These are phyloP conservation scores for Coemansia sp. DNA, from an alignment of 192 early-diverging fungal species.

Conservation along the genomic window DNA sequence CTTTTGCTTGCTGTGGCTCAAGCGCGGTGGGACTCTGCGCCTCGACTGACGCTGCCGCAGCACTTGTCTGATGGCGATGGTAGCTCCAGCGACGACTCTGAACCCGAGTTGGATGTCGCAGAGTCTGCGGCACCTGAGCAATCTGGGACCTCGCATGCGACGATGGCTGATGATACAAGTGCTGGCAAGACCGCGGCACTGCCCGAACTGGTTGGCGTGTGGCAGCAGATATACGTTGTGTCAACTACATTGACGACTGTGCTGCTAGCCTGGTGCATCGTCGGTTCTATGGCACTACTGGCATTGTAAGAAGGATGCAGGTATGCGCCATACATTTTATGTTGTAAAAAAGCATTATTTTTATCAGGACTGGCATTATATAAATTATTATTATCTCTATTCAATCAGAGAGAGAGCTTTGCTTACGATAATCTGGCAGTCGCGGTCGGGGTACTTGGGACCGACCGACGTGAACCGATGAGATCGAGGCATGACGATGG, in stretches of 20 bases:
- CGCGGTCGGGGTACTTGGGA: constrained; percentile 30
- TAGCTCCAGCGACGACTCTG: neutral
- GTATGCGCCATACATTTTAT: neutral
- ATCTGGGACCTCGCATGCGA: neutral
- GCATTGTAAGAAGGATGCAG: neutral
- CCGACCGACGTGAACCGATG: constrained; percentile 16
- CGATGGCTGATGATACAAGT: neutral
- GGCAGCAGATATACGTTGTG: neutral
- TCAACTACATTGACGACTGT: constrained; percentile 18
- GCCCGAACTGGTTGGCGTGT: neutral
- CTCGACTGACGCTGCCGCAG: too few species aligned
- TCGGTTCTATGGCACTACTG: constrained; percentile 26
- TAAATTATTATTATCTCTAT: neutral
- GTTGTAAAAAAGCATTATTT: too few species aligned
- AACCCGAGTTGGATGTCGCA: neutral
- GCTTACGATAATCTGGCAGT: constrained; percentile 23
- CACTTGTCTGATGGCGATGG: neutral
- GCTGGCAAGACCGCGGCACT: neutral
- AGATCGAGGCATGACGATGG: constrained; percentile 19
- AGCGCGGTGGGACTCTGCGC: neutral
- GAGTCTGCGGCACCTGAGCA: neutral
- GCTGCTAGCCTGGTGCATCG: constrained; percentile 36
- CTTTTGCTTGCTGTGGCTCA: constrained; percentile 12
- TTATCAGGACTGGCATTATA: too few species aligned
- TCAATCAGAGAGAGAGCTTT: neutral